phyloP scores from a whole-genome alignment of 495 filamentous ascomycete genomes.

The Parathielavia appendiculata region DNA sequence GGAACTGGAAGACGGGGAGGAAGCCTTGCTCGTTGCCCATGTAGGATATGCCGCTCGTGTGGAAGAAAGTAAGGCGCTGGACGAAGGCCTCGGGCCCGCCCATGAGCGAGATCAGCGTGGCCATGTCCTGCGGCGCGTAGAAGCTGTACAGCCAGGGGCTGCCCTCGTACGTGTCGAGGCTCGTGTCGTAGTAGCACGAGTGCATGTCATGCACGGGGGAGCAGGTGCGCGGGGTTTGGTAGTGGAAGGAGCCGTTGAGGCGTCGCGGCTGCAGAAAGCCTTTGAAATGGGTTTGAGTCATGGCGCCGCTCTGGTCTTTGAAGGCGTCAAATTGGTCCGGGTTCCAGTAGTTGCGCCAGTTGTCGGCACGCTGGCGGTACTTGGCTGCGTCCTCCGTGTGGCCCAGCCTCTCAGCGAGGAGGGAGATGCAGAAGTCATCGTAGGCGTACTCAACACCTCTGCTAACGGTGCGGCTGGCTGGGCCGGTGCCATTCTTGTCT shows the following conservation, averaged over 20 bases:
- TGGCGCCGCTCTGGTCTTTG: slow-evolving; percentile 18
- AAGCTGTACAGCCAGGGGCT: slow-evolving; percentile 67
- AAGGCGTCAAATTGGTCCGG: slow-evolving; percentile 36
- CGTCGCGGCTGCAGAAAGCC: slow-evolving; percentile 67
- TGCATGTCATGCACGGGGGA: slow-evolving; percentile 44
- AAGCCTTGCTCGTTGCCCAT: slow-evolving; percentile 72
- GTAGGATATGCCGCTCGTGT: slow-evolving; percentile 58
- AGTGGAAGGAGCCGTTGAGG: slow-evolving; percentile 57
- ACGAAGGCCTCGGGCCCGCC: slow-evolving; percentile 57
- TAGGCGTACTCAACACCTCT: slow-evolving; percentile 71
- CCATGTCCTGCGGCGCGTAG: slow-evolving; percentile 70
- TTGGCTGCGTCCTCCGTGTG: slow-evolving; percentile 48
- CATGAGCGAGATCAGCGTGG: slow-evolving; percentile 50
- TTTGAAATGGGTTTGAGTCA: slow-evolving; percentile 44
- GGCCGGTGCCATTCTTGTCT: slow-evolving; percentile 56
- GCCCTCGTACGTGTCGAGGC: slow-evolving; percentile 65
- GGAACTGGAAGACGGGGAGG: slow-evolving; percentile 66
- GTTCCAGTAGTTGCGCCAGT: slow-evolving; percentile 55
- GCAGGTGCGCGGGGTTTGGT: slow-evolving; percentile 64
- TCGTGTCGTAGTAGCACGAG: slow-evolving; percentile 51
- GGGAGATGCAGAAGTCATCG: slow-evolving; percentile 59
- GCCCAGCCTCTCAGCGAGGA: slow-evolving; percentile 50
- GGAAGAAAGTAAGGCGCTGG: slow-evolving; percentile 58
- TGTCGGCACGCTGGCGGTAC: slow-evolving; percentile 51
- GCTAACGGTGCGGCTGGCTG: slow-evolving; percentile 57